phyloP scores from a whole-genome alignment of 257 asterid genomes.

The Paraleonurus japonicus region DNA sequence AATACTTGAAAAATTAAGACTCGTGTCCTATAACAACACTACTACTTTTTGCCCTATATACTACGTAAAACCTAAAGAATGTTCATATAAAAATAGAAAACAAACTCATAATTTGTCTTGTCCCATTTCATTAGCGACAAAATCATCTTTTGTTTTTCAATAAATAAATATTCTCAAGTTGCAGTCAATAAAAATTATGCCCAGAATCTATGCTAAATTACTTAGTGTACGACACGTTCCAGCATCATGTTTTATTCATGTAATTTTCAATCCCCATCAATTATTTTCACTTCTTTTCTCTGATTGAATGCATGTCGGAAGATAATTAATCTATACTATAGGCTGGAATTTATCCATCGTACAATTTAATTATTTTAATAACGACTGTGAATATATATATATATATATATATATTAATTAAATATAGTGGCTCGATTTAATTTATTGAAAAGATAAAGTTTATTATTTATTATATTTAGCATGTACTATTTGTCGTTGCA shows the following conservation, averaged over 20 bases:
- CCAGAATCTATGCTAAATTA: neutral
- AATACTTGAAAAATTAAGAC: neutral
- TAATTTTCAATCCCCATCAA: conserved; percentile 15
- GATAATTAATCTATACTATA: no score
- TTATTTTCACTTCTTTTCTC: neutral
- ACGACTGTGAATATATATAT: no score
- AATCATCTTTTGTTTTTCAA: neutral
- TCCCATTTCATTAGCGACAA: neutral
- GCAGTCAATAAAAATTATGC: neutral
- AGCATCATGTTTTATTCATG: neutral
- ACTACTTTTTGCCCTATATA: neutral
- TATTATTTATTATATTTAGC: no score
- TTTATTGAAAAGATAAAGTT: no score
- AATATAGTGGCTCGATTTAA: no score
- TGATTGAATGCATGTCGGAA: neutral
- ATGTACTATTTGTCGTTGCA: no score
- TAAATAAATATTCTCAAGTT: neutral
- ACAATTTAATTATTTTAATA: no score
- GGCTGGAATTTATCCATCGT: neutral
- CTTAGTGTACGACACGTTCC: neutral
- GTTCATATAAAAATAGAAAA: neutral
- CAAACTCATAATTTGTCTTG: neutral
- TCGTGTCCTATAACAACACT: neutral
- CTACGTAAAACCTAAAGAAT: neutral
- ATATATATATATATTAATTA: no score